Evolutionary conservation across 2,329 filamentous ascomycete species (phyloP), one percentile per base, ranked within the genome.

Genomic region (Chaetothyriales sp.): DNA sequence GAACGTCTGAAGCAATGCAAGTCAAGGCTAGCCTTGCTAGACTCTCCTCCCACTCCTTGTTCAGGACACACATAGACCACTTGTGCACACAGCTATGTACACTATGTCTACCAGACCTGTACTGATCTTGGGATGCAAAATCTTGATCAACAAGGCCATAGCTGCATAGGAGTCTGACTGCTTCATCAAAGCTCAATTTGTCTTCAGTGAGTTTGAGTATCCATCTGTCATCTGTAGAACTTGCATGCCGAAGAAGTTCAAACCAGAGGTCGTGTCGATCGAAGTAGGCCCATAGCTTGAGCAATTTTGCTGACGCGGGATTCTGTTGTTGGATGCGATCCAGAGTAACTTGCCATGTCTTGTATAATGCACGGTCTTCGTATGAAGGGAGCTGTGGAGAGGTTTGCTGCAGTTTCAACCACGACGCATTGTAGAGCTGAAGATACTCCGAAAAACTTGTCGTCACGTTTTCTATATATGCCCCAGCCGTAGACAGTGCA

Each of bases 241-340:
- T 47, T 15, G 44, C 49, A 15, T 56, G 48, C 13, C 18, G 20
- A 18, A 74, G 54, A n/a, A 75, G 62, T 50, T 72, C 65, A 55
- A 65, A 72, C 71, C 68, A 75, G 3, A 76, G 55, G 55, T 73
- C 69, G 13, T 67, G 61, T 54, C 70, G 69, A 54, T 68, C 64
- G 52, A 76, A 70, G 52, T 65, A 69, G n/a, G 67, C 69, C 64
- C 69, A 69, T 15, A 72, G 58, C n/a, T 62, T 51, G 15, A 75
- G 64, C 1, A 74, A 61, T 25, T 62, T 57, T 22, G 68, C 67
- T 44, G 61, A 61, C 5, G 53, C 44, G 29, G 29, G 15, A 50
- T 53, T 43, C 22, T 56, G 20, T 6, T 47, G n/a, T 43, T 59
- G 15, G n/a, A 59, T 19, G 13, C 40, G 48, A 13, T 28, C 18